phyloP scores from a whole-genome alignment of 176 grass and related monocot genomes.

The Carex scoparia region DNA sequence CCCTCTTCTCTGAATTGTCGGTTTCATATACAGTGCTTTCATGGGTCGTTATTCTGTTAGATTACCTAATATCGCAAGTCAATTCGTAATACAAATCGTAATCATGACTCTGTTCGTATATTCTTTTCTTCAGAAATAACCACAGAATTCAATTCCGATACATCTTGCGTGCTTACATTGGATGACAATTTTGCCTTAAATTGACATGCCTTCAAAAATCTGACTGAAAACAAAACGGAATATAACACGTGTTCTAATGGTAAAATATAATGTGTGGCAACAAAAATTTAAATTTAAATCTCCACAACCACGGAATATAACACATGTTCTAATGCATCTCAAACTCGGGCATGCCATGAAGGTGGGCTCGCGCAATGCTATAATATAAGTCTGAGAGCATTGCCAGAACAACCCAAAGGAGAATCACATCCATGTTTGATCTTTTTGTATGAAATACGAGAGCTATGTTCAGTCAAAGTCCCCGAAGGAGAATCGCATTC shows the following conservation, averaged over 20 bases:
- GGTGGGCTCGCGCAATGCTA: no score
- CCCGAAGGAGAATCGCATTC: no score
- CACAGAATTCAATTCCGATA: not conserved
- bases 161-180: not conserved
- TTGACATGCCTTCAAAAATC: not conserved
- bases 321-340: no score
- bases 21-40: not conserved
- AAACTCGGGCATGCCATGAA: no score
- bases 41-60: not conserved
- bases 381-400: no score
- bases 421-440: no score
- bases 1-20: not conserved
- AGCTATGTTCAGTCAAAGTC: no score
- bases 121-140: slow-evolving; percentile 4
- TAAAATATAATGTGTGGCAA: no score
- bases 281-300: no score
- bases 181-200: not conserved
- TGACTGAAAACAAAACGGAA: not conserved
- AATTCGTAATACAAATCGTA: slow-evolving; percentile 8
- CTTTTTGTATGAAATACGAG: no score
- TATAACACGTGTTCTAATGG: not conserved
- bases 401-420: no score
- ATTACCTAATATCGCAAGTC: not conserved
- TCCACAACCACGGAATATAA: no score
- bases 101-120: not conserved